phyloP scores from a whole-genome alignment of 2,329 filamentous ascomycete species.

The Spiromastix sp. region DNA sequence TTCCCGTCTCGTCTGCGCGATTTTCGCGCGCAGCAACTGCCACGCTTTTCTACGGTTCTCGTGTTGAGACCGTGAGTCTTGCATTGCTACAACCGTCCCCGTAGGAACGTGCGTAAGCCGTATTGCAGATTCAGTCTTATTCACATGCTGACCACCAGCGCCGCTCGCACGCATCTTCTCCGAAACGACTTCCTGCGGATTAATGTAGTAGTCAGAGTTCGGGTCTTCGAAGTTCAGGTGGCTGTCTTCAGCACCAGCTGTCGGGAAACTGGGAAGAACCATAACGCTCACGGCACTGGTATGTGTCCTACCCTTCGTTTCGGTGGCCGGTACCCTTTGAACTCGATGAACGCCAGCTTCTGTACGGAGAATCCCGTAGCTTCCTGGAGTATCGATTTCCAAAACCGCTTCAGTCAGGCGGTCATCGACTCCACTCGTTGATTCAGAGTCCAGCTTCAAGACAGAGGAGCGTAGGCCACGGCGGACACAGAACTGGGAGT shows the following conservation, averaged over 20 bases:
- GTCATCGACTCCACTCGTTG: slow-evolving; percentile 50
- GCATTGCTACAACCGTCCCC: slow-evolving; percentile 77
- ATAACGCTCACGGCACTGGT: slow-evolving; percentile 88
- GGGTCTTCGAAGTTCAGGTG: slow-evolving; percentile 66
- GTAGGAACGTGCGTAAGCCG: slow-evolving; percentile 85
- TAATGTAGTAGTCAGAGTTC: slow-evolving; percentile 81
- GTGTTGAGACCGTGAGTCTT: slow-evolving; percentile 83
- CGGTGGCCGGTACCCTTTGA: slow-evolving; percentile 83
- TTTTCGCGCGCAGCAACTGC: slow-evolving; percentile 67
- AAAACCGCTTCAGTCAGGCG: slow-evolving; percentile 80
- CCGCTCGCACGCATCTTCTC: slow-evolving; percentile 90
- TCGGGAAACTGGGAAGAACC: slow-evolving; percentile 75
- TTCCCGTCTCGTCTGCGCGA: slow-evolving; percentile 72
- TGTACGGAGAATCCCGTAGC: slow-evolving; percentile 71
- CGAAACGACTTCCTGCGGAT: slow-evolving; percentile 67
- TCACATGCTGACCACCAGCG: slow-evolving; percentile 94
- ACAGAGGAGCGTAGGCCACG: slow-evolving; percentile 56
- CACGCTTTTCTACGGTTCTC: slow-evolving; percentile 83
- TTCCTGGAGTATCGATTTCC: slow-evolving; percentile 64
- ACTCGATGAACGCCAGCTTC: slow-evolving; percentile 95
- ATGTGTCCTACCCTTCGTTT: slow-evolving; percentile 82
- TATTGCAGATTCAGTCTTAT: slow-evolving; percentile 94
- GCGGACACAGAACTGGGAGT: slow-evolving; percentile 64
- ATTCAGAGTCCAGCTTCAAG: slow-evolving; percentile 73
- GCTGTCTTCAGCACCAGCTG: slow-evolving; percentile 38